Base-by-base conservation (phyloP, 331 rosid species). In the Stylosanthes scabra region DNA sequence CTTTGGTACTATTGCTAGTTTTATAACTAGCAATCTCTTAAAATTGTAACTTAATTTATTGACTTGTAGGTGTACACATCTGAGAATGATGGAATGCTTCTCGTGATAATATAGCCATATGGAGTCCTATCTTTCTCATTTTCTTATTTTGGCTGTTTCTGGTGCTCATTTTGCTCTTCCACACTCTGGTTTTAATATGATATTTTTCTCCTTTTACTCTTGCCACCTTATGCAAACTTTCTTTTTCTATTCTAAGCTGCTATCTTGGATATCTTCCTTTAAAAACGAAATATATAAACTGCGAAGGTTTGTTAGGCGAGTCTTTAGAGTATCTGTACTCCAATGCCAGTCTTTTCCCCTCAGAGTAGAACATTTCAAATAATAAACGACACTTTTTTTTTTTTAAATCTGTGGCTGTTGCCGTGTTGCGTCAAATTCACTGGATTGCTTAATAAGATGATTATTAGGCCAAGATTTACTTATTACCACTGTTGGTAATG, bases 401-500 rank as follows among this genome's bases (percentile, higher is more conserved):
- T 46, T 14, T 60, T 7, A 12, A 59, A 76, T 69, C 37, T 41
- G 54, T 44, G 41, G 49, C 29, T 37, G 13, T 62, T 60, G 59
- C n/a, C n/a, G n/a, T n/a, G n/a, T n/a, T n/a, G 16, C 10, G 14
- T 67, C 3, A 41, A 57, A 44, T 46, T 63, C 34, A 57, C 44
- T 34, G 11, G 69, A 11, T 80, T 63, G 72, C 34, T 34, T 55
- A 42, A 60, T 27, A 72, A 10, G 47, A 60, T 55, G 54, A 31
- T 51, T 64, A 42, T 54, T 75, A 66, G 68, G 75, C 25, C 4
- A 27, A 42, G 13, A 59, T 37, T 31, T 64, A 28, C 40, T 16
- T 74, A 44, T 52, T 44, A 40, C 20, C 73, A 4, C 59, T 71
- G 52, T 13, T 63, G 15, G 78, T 68, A 34, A 57, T 28, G 67